Base-by-base conservation (phyloP, 148 eudicot genomes). In the Fagopyrum tataricum region DNA sequence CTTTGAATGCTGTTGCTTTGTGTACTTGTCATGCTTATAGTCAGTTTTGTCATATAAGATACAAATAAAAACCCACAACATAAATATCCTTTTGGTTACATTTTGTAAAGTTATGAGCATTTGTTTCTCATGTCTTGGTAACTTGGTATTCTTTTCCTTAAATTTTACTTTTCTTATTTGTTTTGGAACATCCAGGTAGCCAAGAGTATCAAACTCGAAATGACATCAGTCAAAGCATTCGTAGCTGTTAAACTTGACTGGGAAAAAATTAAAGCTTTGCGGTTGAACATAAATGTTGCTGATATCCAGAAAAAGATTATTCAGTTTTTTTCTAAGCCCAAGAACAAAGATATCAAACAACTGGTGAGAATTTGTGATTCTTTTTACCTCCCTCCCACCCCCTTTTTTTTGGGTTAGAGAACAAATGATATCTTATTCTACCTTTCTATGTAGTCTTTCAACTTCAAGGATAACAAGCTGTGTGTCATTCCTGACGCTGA, bases 171-270 rank as follows among this genome's bases (percentile, higher is more conserved):
- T 41, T 18, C 49, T 48, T 26, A 12, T 48, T 6, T 77, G 47
- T 55, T 74, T 72, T 42, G 46, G 26, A 31, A 31, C 44, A 37
- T 81, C 70, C 84, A 94, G 98, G 93, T 94, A 73, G 89, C 96
- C 1, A 83, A 88, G 88, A 91, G 90, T 75, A 74, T 94, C 73
- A 86, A 81, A 83, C 81, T 87, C 76, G 91, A 82, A 53, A 78
- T 85, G 84, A 76, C 86, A 13, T 67, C 88, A n/a, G 73, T 78
- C 76, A 61, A 51, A 72, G 86, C 88, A 70, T 84, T 80, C 43
- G 71, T 94, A 51, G 80, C 80, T 71, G 81, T 94, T 67, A 81
- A 85, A 56, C 93, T 91, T 74, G 91, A 94, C 73, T 81, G 81
- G 90, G 61, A 74, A 51, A 83, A 73, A 71, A 88, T 94, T 68